phyloP scores from a whole-genome alignment of 2,329 filamentous ascomycete species.

The Aspergillus neoniger region DNA sequence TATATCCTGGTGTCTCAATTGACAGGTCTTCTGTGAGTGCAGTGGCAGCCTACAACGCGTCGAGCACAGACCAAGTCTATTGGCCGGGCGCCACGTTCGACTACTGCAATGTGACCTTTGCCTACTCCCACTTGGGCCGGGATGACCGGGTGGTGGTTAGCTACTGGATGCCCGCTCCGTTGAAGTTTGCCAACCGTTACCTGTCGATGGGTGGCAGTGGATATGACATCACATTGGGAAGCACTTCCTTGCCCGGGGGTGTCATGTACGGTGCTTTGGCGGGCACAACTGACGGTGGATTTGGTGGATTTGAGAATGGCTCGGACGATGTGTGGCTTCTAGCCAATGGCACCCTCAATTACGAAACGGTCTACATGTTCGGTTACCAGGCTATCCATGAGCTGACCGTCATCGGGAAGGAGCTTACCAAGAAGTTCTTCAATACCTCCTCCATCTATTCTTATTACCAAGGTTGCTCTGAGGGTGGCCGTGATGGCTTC shows the following conservation, averaged over 20 bases:
- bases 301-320: not conserved
- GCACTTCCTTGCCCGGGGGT: not conserved
- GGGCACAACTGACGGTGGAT: not conserved
- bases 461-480: conserved; percentile 59
- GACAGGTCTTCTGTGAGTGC: not conserved
- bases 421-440: not conserved
- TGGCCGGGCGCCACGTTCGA: not conserved
- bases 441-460: conserved; percentile 30
- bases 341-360: not conserved
- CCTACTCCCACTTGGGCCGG: not conserved
- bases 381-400: not conserved
- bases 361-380: not conserved
- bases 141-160: not conserved
- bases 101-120: not conserved
- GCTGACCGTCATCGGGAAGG: not conserved
- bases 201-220: not conserved
- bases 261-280: not conserved
- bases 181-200: not conserved
- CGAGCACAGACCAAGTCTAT: not conserved
- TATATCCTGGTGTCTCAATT: not conserved
- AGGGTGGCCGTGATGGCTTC: conserved; percentile 56
- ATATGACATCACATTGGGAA: not conserved
- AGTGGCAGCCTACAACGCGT: not conserved
- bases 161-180: not conserved
- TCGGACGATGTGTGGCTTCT: not conserved